These are phyloP conservation scores for Posidonia australis DNA, from an alignment of 106 monocot genomes.

Conservation along the genomic window DNA sequence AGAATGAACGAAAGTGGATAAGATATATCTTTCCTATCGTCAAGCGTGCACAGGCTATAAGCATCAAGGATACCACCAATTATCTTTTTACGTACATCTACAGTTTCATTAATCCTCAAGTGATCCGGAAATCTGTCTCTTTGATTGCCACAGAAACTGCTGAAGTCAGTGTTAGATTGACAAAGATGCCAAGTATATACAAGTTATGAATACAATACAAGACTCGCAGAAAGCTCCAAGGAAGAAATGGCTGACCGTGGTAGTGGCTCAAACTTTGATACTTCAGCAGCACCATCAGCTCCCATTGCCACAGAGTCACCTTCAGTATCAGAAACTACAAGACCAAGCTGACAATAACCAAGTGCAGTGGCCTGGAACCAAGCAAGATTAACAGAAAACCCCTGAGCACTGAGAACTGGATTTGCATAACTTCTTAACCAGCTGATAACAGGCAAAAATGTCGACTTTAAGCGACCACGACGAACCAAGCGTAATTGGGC, in stretches of 20 bases:
- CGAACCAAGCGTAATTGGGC: slow-evolving; percentile 81
- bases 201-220: background rate
- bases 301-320: slow-evolving; percentile 13
- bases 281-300: slow-evolving; percentile 25
- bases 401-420: slow-evolving; percentile 39
- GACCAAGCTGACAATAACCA: slow-evolving; percentile 78
- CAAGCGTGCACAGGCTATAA: slow-evolving; percentile 38
- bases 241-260: slow-evolving; percentile 29
- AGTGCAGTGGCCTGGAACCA: slow-evolving; percentile 71
- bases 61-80: slow-evolving; percentile 54
- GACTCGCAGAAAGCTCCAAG: too few relatives aligned
- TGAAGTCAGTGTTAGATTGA: background rate
- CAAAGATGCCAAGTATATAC: background rate
- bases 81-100: slow-evolving; percentile 32
- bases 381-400: slow-evolving; percentile 51
- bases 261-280: slow-evolving; percentile 29
- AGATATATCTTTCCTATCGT: slow-evolving; percentile 61
- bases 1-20: slow-evolving; percentile 82
- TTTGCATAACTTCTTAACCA: slow-evolving; percentile 85
- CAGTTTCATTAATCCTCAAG: slow-evolving; percentile 37
- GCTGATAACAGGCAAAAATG: slow-evolving; percentile 48
- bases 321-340: slow-evolving; percentile 49
- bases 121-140: slow-evolving; percentile 24
- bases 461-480: slow-evolving; percentile 46
- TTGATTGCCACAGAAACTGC: slow-evolving; percentile 20